Percentiles rank a stretch among this genome's conserved stretches.
Evolutionary conservation across 345 rosid species (phyloP).

Genomic region (Turritis glabra): DNA sequence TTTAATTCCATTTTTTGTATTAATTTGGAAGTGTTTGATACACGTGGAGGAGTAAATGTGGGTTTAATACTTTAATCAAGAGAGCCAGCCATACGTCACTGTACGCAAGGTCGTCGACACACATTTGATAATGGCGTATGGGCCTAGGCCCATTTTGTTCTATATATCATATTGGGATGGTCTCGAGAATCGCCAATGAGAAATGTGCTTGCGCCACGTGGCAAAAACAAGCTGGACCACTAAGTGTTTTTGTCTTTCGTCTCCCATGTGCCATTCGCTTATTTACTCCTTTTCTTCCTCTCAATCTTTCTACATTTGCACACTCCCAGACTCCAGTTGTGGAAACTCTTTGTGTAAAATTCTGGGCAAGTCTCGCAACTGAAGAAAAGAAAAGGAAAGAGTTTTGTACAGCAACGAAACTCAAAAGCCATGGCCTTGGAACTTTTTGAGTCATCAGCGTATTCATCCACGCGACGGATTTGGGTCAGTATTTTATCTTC

Average conservation of each 20-base stretch:
- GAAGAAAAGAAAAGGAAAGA: not conserved
- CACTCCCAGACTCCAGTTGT: not conserved
- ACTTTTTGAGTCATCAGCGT: not conserved
- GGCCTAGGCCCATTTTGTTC: not conserved
- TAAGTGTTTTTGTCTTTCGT: not conserved
- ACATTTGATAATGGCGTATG: not conserved
- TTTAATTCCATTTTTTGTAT: not conserved
- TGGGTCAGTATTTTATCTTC: not conserved
- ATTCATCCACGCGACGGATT: not conserved
- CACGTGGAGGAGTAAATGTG: conserved; percentile 19
- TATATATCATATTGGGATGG: not conserved
- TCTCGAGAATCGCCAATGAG: not conserved
- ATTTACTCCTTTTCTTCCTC: too few relatives aligned
- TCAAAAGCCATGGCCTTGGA: not conserved
- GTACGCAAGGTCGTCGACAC: not conserved
- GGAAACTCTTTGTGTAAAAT: too few relatives aligned
- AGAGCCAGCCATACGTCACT: conserved; percentile 7
- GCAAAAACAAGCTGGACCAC: not conserved
- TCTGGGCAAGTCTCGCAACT: not conserved
- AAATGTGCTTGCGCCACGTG: not conserved
- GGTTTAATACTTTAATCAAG: not conserved
- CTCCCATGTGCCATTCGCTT: not conserved
- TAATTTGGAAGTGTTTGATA: not conserved
- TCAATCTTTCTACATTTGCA: not conserved
- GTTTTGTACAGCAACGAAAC: not conserved